Base-by-base conservation (phyloP, 2,329 filamentous ascomycete species). In the Cercospora sp. region DNA sequence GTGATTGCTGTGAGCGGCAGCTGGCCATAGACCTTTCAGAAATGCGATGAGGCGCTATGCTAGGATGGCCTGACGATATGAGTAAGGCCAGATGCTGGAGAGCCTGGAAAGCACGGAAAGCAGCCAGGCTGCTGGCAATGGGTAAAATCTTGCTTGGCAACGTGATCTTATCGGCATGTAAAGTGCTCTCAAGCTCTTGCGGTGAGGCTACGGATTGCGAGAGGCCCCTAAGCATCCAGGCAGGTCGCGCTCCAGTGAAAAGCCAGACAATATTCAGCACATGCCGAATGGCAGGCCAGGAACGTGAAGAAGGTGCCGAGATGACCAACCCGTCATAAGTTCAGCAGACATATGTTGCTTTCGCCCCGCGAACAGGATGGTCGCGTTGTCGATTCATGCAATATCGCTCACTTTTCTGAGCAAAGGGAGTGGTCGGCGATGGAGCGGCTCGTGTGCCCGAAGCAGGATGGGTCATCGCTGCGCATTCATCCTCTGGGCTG, bases 401-500 rank as follows among this genome's bases (percentile, higher is more conserved):
- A 23, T 48, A 48, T 48, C 20, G 42, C 42, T 23, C 3, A 9
- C n/a, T 48, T 48, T 48, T 7, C 42, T 23, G n/a, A 48, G 42
- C 42, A 13, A 10, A 23, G 42, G 13, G 8, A 23, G 20, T 23
- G 4, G 42, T 48, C n/a, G 42, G 20, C 12, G 20, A 51, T 9
- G 18, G 8, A 18, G 20, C 8, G 13, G 55, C 26, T 58, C 2
- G 28, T 31, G 31, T 10, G 26, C 18, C 4, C 55, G 10, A 30
- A 31, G 55, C 26, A 23, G 30, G 13, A 58, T 16, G 13, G 40
- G 12, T 74, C 69, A 75, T 70, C 63, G 63, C 62, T 74, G 73
- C 16, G 80, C 80, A 69, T 84, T 85, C 86, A 97, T 91, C 73
- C 91, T 90, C 77, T 99, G 95, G 30, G 94, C 95, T 69, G 95